A percentile compares a stretch with the other conserved stretches of the same genome.
These are phyloP conservation scores for Psilocybe subaeruginosa DNA, from an alignment of 768 basidiomycete genomes.

Conservation along the genomic window DNA sequence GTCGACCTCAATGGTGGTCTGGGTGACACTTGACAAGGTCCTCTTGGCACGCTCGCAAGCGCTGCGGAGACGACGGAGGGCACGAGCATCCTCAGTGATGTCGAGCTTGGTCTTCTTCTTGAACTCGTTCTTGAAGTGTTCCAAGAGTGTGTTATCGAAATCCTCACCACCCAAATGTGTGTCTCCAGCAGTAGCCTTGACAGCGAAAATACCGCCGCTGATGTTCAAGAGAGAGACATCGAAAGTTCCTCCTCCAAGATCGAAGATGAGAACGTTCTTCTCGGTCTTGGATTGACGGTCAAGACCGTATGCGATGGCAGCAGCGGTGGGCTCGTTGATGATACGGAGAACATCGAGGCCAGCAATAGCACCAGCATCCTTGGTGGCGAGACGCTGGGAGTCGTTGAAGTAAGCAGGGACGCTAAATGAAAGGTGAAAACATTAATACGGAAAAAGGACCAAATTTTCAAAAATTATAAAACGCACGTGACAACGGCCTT, in stretches of 20 bases:
- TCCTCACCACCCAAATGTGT: conserved; percentile 99
- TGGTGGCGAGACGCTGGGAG: conserved; percentile 98
- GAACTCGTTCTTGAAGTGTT: conserved; percentile 99
- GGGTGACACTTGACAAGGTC: conserved; percentile 96
- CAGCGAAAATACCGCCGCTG: conserved; percentile 97
- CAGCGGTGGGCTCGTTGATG: conserved; percentile 99
- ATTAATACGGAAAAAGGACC: not conserved
- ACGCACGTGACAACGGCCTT: conserved; percentile 98
- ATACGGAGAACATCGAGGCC: conserved; percentile 99
- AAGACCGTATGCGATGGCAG: conserved; percentile 98
- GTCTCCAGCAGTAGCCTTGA: conserved; percentile 99
- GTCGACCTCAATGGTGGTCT: conserved; percentile 99
- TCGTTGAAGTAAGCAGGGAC: conserved; percentile 99
- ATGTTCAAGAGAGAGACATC: conserved; percentile 99
- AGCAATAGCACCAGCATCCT: conserved; percentile 97
- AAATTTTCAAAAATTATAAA: conserved; percentile 6
- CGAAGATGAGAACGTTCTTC: conserved; percentile 99
- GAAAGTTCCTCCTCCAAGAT: conserved; percentile 99
- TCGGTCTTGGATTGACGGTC: conserved; percentile 94
- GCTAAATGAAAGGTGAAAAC: not conserved
- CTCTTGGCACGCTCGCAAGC: conserved; percentile 99
- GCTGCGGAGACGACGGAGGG: conserved; percentile 91
- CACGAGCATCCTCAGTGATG: conserved; percentile 96
- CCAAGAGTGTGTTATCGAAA: conserved; percentile 97
- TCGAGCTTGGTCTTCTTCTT: conserved; percentile 96